A percentile compares a stretch with the other conserved stretches of the same genome.
Evolutionary conservation across 768 basidiomycete genomes (phyloP).

Genomic region (Gloeophyllum trabeum): DNA sequence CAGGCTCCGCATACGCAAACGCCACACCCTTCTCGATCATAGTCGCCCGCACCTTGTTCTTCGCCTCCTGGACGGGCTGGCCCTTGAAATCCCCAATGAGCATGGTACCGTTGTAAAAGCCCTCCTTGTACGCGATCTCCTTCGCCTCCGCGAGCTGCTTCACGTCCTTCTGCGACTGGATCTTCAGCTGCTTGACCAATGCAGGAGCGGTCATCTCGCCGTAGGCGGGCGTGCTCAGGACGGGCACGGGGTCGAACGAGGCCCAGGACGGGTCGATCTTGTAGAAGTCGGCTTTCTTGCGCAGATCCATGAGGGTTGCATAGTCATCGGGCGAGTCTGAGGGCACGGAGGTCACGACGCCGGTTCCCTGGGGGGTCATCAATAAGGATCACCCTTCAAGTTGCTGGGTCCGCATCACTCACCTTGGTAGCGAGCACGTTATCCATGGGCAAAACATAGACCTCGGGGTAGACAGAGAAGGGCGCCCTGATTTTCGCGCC

Average conservation of each 20-base stretch:
- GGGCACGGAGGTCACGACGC: conserved; percentile 95
- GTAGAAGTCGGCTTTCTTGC: conserved; percentile 95
- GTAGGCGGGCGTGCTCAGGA: conserved; percentile 83
- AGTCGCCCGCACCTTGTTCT: conserved; percentile 72
- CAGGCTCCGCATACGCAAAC: conserved; percentile 92
- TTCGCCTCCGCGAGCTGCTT: conserved; percentile 95
- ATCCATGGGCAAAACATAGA: conserved; percentile 98
- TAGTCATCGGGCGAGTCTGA: conserved; percentile 98
- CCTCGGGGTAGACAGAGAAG: conserved; percentile 68
- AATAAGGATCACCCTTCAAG: background rate
- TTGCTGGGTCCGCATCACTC: conserved; percentile 6
- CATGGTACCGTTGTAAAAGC: conserved; percentile 94
- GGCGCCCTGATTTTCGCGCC: conserved; percentile 90
- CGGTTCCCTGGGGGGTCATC: conserved; percentile 59
- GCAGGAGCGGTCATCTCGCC: conserved; percentile 84
- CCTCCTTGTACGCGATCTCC: conserved; percentile 96
- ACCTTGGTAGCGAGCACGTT: conserved; percentile 92
- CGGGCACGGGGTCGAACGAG: conserved; percentile 74
- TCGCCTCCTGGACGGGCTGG: conserved; percentile 80
- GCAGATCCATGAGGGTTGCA: conserved; percentile 78
- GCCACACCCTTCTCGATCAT: conserved; percentile 75
- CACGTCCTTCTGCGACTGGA: conserved; percentile 88
- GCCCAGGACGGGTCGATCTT: conserved; percentile 88
- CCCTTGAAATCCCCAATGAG: conserved; percentile 86
- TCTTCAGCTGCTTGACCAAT: conserved; percentile 81